These are phyloP conservation scores for Oryza meyeriana DNA, from an alignment of 176 grass and related monocot genomes.

Conservation along the genomic window DNA sequence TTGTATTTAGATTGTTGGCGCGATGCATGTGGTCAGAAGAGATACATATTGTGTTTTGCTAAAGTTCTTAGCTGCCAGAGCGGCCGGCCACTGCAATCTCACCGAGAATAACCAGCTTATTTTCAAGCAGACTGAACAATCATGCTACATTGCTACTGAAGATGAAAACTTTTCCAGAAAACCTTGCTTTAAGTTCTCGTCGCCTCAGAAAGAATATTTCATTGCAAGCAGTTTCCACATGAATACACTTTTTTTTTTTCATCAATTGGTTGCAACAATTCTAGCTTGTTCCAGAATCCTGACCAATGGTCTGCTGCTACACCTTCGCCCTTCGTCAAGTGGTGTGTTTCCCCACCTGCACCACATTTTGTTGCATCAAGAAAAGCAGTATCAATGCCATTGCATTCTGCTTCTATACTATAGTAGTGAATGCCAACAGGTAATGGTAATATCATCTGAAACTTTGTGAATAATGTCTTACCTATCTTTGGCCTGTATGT, in stretches of 20 bases:
- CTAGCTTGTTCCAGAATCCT: conserved; percentile 62
- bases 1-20: background rate
- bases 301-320: conserved; percentile 58
- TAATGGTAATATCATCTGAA: background rate
- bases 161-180: background rate
- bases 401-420: background rate
- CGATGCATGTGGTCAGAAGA: background rate
- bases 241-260: background rate
- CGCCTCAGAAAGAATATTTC: conserved; percentile 4
- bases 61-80: background rate
- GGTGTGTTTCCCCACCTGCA: conserved; percentile 89
- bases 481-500: conserved; percentile 57
- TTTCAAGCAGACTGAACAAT: background rate
- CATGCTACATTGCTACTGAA: background rate
- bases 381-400: background rate
- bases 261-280: conserved; percentile 1
- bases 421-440: background rate
- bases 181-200: background rate
- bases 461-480: conserved; percentile 4
- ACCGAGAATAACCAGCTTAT: background rate
- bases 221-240: background rate
- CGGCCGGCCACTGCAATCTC: background rate
- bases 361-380: background rate
- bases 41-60: background rate
- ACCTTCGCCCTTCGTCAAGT: conserved; percentile 65